Base-by-base conservation (phyloP, 495 filamentous ascomycete species). In the Pseudevernia furfuracea region DNA sequence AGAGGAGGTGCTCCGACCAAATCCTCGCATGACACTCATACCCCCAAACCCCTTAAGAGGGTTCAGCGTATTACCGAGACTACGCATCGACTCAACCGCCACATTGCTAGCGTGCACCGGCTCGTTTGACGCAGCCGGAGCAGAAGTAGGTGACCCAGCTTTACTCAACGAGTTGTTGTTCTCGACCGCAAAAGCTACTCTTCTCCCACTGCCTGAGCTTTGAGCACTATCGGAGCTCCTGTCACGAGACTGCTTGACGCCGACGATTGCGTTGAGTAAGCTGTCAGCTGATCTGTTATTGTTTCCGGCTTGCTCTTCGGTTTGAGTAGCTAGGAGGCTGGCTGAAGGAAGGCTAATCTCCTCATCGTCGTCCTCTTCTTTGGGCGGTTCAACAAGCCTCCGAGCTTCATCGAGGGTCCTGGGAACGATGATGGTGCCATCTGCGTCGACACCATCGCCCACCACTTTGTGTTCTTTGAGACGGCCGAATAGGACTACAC, bases 391-490 rank as follows among this genome's bases (percentile, higher is more conserved):
- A 57, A 98, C 88, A 15, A 98, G 82, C 72, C 88, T 91, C 52
- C 92, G 83, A 30, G 92, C 94, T 67, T 98, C 94, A 60, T 94
- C 94, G 2, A 98, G 77, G 11, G 94, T 97, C 66, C 90, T 91
- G 17, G 94, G 94, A 1, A 96, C 78, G 34, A 81, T 69, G 30
- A 87, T 70, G 6, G 77, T 67, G 36, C 64, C 71, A 30, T 64
- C 65, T 17, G 75, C 74, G 28, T 79, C 76, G 57, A 77, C 74
- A 55, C 76, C 76, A 48, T 77, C 67, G n/a, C 71, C 73, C 39
- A 79, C 81, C 55, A 66, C 61, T 34, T 75, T 63, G 60, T 73
- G 73, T 68, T 96, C 91, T 68, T 88, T 88, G 34, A 97, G 83
- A 67, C 91, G 89, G 44, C 93, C 93, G 59, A 99, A 87, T 14